Base-by-base conservation (phyloP, 202 grass and related monocot species). In the Carex arenaria region DNA sequence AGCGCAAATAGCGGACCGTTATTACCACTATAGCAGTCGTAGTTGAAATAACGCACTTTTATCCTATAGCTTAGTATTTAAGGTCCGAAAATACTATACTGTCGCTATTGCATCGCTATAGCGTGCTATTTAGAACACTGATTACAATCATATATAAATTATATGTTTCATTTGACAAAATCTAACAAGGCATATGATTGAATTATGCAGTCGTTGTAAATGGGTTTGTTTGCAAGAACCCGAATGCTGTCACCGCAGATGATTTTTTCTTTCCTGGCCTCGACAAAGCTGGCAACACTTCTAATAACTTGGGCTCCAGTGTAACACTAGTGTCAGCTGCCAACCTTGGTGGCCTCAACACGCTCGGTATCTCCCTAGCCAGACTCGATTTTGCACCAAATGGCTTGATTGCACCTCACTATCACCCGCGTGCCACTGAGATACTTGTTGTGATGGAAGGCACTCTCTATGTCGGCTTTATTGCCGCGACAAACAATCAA, bases 371-470 rank as follows among this genome's bases (percentile, higher is more conserved):
- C 8, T 84, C 87, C 64, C 80, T 87, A 64, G 89, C 80, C 32
- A 84, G 87, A 43, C 80, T 88, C 0, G 92, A 92, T 52, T 79
- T 94, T 4, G 80, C 83, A 12, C 87, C 64, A 0, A 82, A 67
- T 0, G 89, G 80, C 17, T 49, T 88, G 11, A 85, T 91, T 63
- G 80, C 93, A 53, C 80, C 90, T 42, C 93, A 95, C 88, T 85
- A 84, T 85, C 90, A 95, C 80, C 93, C 90, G 1, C 83, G 90
- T 63, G 90, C 93, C 6, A 84, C 93, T 2, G 93, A 95, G 93
- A 89, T 86, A 61, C 88, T 86, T 2, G 10, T 90, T 40, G 87
- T 95, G 75, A 36, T 95, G 12, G 85, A 70, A 57, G 90, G 90
- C 53, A 20, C 84, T 34, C 86, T 93, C 20, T 66, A 77, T 15